Conservation (phyloP, 441 rosid genomes). For the Iberis amara region DNA sequence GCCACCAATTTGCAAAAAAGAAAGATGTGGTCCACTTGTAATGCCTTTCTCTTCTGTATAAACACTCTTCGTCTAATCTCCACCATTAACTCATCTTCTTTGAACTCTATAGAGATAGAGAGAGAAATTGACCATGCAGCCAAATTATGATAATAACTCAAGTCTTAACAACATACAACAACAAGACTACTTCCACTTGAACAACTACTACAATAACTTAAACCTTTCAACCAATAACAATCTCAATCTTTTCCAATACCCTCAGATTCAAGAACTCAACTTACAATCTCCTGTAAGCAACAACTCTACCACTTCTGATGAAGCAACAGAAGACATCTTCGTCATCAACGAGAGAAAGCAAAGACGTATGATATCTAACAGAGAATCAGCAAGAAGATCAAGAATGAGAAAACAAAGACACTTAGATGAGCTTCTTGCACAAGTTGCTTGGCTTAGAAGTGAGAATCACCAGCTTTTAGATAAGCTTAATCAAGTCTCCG, state of each 20-base stretch:
- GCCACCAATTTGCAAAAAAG: slow-evolving; percentile 36
- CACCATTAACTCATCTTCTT: slow-evolving; percentile 33
- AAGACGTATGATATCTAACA: slow-evolving; percentile 64
- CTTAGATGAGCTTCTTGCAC: slow-evolving; percentile 63
- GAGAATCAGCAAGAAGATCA: slow-evolving; percentile 68
- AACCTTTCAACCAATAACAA: slow-evolving; percentile 31
- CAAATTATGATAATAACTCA: slow-evolving; percentile 42
- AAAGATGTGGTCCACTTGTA: slow-evolving; percentile 40
- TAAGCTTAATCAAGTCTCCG: slow-evolving; percentile 59
- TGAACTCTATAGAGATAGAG: slow-evolving; percentile 1
- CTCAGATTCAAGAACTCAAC: slow-evolving; percentile 52
- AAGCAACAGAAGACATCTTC: slow-evolving; percentile 62
- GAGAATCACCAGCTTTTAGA: slow-evolving; percentile 67
- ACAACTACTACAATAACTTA: slow-evolving; percentile 31
- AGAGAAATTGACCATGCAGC: slow-evolving; percentile 32
- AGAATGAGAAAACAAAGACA: slow-evolving; percentile 74
- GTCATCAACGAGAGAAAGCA: slow-evolving; percentile 61
- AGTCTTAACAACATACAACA: slow-evolving; percentile 35
- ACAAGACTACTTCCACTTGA: slow-evolving; percentile 38
- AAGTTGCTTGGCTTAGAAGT: slow-evolving; percentile 50
- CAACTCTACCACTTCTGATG: slow-evolving; percentile 80
- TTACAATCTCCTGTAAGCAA: slow-evolving; percentile 51
- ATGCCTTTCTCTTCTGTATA: slow-evolving; percentile 46
- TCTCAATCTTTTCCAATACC: slow-evolving; percentile 37
- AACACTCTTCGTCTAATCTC: slow-evolving; percentile 32